Conservation (phyloP, 1,139 yeast species). For the Yamadazyma friedrichii region DNA sequence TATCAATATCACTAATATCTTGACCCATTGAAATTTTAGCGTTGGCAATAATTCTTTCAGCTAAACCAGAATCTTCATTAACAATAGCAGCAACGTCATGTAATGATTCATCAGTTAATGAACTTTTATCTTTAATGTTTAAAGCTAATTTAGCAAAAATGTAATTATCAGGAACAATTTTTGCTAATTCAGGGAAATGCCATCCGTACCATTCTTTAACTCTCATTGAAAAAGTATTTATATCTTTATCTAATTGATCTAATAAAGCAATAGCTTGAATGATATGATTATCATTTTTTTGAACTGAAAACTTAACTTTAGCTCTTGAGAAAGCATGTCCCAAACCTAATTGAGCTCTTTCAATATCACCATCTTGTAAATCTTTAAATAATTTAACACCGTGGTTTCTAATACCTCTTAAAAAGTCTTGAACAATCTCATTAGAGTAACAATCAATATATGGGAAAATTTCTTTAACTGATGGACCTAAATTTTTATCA, state of each 20-base stretch:
- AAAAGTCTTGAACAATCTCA: constrained; percentile 90
- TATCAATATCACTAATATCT: constrained; percentile 86
- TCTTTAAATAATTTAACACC: constrained; percentile 89
- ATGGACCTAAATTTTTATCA: constrained; percentile 95
- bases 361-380: constrained; percentile 91
- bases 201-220: constrained; percentile 99
- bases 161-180: constrained; percentile 92
- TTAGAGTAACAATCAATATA: constrained; percentile 86
- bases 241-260: constrained; percentile 95
- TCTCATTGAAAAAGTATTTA: constrained; percentile 98
- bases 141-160: constrained; percentile 81
- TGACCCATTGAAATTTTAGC: constrained; percentile 99
- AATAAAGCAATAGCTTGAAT: constrained; percentile 97
- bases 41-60: constrained; percentile 80
- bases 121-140: constrained; percentile 82
- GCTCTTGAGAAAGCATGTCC: constrained; percentile 99
- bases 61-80: constrained; percentile 90
- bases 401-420: constrained; percentile 92
- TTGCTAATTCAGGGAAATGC: constrained; percentile 99
- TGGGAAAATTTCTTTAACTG: constrained; percentile 88
- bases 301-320: constrained; percentile 97
- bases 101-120: constrained; percentile 76
- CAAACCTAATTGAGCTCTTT: constrained; percentile 97
- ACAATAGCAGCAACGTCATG: constrained; percentile 88
- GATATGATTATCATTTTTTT: constrained; percentile 97